Conservation (phyloP, 345 rosid genomes). For the Eucalyptus tenuipes region DNA sequence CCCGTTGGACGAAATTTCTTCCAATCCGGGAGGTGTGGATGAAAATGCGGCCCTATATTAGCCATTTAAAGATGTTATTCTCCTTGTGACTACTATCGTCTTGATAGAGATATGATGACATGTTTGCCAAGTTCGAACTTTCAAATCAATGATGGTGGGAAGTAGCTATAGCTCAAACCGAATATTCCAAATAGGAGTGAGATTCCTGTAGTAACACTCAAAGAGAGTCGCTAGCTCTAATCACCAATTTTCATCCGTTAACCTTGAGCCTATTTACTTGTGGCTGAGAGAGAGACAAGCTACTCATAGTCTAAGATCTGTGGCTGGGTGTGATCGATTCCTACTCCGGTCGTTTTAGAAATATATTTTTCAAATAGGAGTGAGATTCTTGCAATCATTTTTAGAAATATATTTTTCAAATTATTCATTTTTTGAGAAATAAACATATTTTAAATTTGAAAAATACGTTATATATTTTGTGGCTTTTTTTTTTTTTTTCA, state of each 20-base stretch:
- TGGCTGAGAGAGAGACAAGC: neutral
- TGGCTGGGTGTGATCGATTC: too few species aligned
- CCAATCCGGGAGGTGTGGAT: neutral
- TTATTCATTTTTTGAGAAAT: neutral
- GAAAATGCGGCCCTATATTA: neutral
- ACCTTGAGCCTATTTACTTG: neutral
- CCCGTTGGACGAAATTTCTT: neutral
- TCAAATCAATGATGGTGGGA: fast-evolving
- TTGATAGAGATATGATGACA: neutral
- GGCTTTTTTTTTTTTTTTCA: neutral
- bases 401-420: neutral
- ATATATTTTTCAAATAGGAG: too few species aligned
- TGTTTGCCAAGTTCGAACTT: fast-evolving
- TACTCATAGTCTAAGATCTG: neutral
- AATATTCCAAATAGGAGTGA: neutral
- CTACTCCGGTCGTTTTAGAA: too few species aligned
- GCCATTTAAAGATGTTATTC: neutral
- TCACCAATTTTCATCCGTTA: neutral
- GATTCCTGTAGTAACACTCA: neutral
- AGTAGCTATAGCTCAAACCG: neutral
- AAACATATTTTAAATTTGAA: neutral
- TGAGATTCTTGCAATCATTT: too few species aligned
- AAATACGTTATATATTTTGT: neutral
- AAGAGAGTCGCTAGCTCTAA: fast-evolving
- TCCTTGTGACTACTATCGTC: neutral